phyloP scores from a whole-genome alignment of 1,139 yeast genomes.

The Spathaspora sp. region DNA sequence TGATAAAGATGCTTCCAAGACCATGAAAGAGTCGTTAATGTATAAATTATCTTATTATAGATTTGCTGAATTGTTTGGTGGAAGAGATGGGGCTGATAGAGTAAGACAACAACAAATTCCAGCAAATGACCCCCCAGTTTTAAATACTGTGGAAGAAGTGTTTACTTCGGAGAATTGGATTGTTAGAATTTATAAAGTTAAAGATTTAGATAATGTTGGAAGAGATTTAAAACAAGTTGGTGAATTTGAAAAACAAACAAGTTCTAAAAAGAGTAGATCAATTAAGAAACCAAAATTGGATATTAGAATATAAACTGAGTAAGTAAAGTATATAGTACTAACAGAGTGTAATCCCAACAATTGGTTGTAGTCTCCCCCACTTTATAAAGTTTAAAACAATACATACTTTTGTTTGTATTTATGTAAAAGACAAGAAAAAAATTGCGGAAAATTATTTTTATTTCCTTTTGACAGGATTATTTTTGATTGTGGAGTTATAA shows the following conservation, averaged over 20 bases:
- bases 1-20: constrained; percentile 73
- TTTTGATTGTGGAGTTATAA: not conserved
- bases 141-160: constrained; percentile 87
- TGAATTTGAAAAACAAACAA: constrained; percentile 33
- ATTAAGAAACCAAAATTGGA: constrained; percentile 57
- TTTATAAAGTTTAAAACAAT: no score
- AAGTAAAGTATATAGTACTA: not conserved
- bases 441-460: not conserved
- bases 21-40: constrained; percentile 89
- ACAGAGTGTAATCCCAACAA: no score
- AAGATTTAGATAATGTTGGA: constrained; percentile 85
- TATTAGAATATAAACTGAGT: constrained; percentile 35
- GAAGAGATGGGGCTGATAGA: constrained; percentile 75
- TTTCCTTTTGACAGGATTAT: not conserved
- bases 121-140: constrained; percentile 53
- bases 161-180: constrained; percentile 97
- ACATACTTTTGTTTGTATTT: no score
- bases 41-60: constrained; percentile 94
- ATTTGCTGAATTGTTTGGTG: constrained; percentile 70
- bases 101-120: constrained; percentile 83
- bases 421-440: no score
- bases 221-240: constrained; percentile 61
- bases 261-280: constrained; percentile 43
- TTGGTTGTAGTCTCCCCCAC: not conserved
- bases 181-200: constrained; percentile 91